Base-by-base conservation (phyloP, 257 asterid genomes). In the Solanum gandarillasii region DNA sequence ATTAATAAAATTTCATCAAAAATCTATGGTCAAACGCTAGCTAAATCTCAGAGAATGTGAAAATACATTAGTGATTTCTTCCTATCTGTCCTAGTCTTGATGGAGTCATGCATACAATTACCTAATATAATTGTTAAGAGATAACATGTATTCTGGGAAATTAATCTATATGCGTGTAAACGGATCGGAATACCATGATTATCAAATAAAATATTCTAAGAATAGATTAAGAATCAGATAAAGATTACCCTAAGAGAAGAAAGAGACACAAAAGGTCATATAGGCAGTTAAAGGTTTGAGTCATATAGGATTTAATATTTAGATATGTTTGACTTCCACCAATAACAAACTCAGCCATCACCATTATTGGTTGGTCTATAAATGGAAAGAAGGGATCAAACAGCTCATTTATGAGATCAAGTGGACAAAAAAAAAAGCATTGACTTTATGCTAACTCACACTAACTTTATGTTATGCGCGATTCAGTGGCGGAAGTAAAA, bases 321-420 rank as follows among this genome's bases (percentile, higher is more conserved):
- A 79, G 67, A 27, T 43, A 79, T 29, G 85, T 79, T 79, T 79
- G 67, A 43, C 67, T 79, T 79, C 39, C 67, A 43, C 85, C 85
- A 46, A 68, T 43, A 87, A 90, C 91, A 83, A 91, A 89, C 46
- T 88, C 90, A 79, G 39, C 84, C 82, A 87, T 83, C 89, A 72
- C 18, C 88, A 79, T 86, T 87, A 86, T 88, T 52, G 89, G 88
- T 88, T 88, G 88, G 68, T 90, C 94, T 72, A 82, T 81, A 89
- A 82, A 36, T 82, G 68, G 89, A 79, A 79, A 43, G 67, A 16
- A 79, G 16, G 85, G 85, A 79, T 79, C 67, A 9, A 27, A 79
- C 85, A 43, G 85, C 67, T 79, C 85, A 79, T 43, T 9, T 43
- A 43, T 79, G 10, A 14, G 38, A 43, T 79, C 67, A 43, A 79